Conservation (phyloP, 495 filamentous ascomycete genomes). For the Lasiosphaeria hispida region DNA sequence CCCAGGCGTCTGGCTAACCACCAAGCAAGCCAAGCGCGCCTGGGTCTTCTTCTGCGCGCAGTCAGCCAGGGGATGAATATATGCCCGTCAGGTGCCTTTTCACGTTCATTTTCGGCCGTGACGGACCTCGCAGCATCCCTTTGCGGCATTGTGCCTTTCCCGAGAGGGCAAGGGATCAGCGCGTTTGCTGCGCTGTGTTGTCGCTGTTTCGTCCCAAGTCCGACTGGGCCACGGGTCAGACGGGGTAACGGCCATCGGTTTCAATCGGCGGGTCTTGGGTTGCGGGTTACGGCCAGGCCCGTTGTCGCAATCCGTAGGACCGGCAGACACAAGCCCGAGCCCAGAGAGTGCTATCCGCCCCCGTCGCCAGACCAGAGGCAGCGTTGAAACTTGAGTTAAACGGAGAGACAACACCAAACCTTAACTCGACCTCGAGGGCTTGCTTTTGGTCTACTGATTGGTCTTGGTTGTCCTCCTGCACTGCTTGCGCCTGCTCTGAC, state of each 20-base stretch:
- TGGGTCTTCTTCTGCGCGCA: background rate
- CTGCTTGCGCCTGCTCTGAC: no score
- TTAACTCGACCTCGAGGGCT: constrained; percentile 12
- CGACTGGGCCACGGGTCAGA: background rate
- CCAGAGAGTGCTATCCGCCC: background rate
- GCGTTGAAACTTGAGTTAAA: constrained; percentile 6
- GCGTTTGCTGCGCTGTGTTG: background rate
- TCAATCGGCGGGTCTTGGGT: no score
- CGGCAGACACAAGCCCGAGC: background rate
- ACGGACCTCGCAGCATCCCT: background rate
- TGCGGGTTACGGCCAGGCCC: background rate
- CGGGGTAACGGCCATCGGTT: no score
- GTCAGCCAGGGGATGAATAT: constrained; percentile 6
- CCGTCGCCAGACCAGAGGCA: constrained; percentile 2
- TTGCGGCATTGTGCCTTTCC: background rate
- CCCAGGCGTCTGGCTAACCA: background rate
- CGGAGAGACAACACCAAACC: constrained; percentile 13
- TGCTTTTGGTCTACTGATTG: background rate
- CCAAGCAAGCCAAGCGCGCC: no score
- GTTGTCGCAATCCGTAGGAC: background rate
- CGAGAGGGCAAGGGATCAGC: background rate
- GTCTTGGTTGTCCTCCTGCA: background rate
- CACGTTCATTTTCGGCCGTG: background rate
- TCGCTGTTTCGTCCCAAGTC: background rate
- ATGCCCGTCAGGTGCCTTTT: background rate